phyloP scores from a whole-genome alignment of 805 yeast species.

The Lipomyces chichibuensis region DNA sequence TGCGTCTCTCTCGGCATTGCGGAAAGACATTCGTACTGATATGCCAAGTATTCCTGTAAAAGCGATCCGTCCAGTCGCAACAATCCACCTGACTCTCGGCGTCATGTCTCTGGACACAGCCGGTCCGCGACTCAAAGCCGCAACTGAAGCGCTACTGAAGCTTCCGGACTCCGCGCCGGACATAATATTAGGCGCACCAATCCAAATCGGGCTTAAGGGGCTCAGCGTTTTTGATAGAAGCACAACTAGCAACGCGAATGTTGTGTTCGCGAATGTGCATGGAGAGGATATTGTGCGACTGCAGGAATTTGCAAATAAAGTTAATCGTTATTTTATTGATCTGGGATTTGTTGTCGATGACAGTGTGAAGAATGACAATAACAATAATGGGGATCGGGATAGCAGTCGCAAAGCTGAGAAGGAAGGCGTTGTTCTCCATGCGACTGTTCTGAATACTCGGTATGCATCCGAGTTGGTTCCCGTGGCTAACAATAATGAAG shows the following conservation, averaged over 20 bases:
- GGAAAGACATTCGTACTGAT: background rate
- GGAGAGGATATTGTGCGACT: slow-evolving; percentile 9
- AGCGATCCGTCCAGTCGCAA: slow-evolving; percentile 21
- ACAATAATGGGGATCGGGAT: background rate
- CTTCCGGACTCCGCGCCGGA: background rate
- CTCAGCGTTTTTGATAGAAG: slow-evolving; percentile 11
- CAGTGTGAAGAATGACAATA: background rate
- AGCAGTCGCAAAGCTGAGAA: background rate
- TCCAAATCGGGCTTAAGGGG: slow-evolving; percentile 20
- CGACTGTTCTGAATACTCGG: slow-evolving; percentile 22
- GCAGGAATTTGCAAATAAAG: slow-evolving; percentile 23
- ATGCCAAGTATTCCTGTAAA: slow-evolving; percentile 12
- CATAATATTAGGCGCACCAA: background rate
- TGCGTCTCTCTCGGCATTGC: slow-evolving; percentile 7
- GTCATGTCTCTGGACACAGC: slow-evolving; percentile 17
- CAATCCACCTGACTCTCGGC: slow-evolving; percentile 27
- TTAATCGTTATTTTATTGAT: slow-evolving; percentile 18
- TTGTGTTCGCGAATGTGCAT: slow-evolving; percentile 22
- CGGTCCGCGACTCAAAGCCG: slow-evolving; percentile 2
- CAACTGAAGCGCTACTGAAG: slow-evolving; percentile 7
- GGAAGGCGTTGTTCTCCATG: slow-evolving; percentile 22
- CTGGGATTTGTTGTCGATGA: slow-evolving; percentile 8
- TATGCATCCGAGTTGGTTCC: slow-evolving; percentile 1
- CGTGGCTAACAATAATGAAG: background rate
- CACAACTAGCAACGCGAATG: slow-evolving; percentile 9